Percentiles rank a stretch among this genome's conserved stretches.
Conservation (phyloP, 805 yeast genomes). For the Schwanniomyces yamadae region DNA sequence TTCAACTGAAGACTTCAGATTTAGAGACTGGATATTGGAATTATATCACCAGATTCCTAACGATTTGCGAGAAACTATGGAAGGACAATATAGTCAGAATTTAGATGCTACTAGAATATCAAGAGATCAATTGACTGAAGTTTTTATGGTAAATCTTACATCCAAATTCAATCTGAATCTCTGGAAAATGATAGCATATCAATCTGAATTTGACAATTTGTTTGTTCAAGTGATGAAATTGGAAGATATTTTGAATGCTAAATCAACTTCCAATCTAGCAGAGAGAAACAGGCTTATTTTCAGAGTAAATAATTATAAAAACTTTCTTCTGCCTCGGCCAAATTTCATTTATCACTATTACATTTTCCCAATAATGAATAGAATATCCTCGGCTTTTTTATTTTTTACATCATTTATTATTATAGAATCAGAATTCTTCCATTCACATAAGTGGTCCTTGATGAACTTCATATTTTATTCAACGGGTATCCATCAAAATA, state of each 20-base stretch:
- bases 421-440: conserved; percentile 73
- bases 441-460: conserved; percentile 63
- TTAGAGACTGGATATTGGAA: conserved; percentile 64
- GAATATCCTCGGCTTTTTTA: conserved; percentile 44
- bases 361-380: conserved; percentile 45
- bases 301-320: conserved; percentile 16
- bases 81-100: conserved; percentile 27
- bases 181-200: conserved; percentile 52
- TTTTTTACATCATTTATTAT: conserved; percentile 49
- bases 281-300: conserved; percentile 18
- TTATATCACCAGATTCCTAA: conserved; percentile 47
- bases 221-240: conserved; percentile 48
- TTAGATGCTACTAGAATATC: conserved; percentile 18
- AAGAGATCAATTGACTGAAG: conserved; percentile 35
- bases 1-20: conserved; percentile 34
- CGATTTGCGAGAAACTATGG: conserved; percentile 31
- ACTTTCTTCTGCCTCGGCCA: conserved; percentile 37
- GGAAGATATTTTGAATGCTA: conserved; percentile 58
- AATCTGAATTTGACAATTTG: conserved; percentile 54
- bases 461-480: conserved; percentile 48
- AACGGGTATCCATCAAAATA: conserved; percentile 25
- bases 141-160: conserved; percentile 51
- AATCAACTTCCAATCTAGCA: conserved; percentile 14
- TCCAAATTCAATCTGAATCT: conserved; percentile 51
- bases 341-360: conserved; percentile 42